Evolutionary conservation across 2,329 filamentous ascomycete species (phyloP).

Genomic region (Talaromyces sp.): DNA sequence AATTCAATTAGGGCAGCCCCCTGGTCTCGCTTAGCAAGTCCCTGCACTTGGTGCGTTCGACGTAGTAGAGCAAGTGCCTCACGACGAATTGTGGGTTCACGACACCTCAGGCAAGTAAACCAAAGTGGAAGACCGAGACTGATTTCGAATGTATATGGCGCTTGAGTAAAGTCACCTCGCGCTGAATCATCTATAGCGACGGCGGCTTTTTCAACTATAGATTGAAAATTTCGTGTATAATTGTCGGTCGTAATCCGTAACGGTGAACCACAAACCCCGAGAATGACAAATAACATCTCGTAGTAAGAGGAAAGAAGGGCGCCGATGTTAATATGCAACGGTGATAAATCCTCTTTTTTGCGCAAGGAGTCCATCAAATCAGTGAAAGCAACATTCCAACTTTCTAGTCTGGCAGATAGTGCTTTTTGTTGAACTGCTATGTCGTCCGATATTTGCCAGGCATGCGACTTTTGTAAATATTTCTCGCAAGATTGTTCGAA

Average conservation of each 20-base stretch:
- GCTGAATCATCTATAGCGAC: conserved; percentile 23
- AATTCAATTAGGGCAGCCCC: conserved; percentile 25
- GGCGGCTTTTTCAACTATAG: conserved; percentile 8
- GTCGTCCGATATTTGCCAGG: conserved; percentile 22
- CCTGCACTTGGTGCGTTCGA: conserved; percentile 29
- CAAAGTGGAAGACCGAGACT: conserved; percentile 32
- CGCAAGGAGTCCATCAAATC: conserved; percentile 21
- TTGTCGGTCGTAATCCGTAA: conserved; percentile 26
- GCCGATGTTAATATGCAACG: conserved; percentile 22
- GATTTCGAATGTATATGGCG: conserved; percentile 35
- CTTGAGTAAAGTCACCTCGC: conserved; percentile 27
- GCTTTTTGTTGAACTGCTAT: conserved; percentile 21
- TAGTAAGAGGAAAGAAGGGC: conserved; percentile 29
- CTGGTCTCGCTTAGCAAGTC: conserved; percentile 27
- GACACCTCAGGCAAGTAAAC: conserved; percentile 34
- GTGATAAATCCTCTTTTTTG: conserved; percentile 15
- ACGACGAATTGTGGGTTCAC: conserved; percentile 33
- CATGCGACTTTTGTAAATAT: conserved; percentile 20
- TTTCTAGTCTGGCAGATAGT: conserved; percentile 24
- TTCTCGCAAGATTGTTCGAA: conserved; percentile 27
- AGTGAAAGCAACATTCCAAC: conserved; percentile 28
- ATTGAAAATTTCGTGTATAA: conserved; percentile 22
- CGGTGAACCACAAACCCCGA: conserved; percentile 26
- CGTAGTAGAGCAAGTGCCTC: conserved; percentile 30
- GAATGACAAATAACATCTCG: conserved; percentile 27